These are phyloP conservation scores for Exophiala bonariae DNA, from an alignment of 2,329 filamentous ascomycete genomes.

Conservation along the genomic window DNA sequence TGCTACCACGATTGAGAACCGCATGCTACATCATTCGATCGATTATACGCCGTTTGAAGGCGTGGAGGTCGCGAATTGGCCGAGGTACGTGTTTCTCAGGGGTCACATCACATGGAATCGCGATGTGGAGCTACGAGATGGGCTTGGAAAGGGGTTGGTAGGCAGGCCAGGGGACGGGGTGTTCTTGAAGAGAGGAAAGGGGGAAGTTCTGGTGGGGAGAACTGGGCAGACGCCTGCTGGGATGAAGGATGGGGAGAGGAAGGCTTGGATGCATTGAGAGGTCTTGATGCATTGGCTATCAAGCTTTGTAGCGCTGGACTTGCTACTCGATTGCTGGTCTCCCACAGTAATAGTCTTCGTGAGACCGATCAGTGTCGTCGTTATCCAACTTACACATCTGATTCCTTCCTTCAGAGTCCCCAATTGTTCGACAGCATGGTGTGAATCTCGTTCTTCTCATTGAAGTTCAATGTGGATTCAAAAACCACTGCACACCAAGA, in stretches of 20 bases:
- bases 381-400: too few relatives aligned
- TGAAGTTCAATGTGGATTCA: too few relatives aligned
- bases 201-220: slow-evolving; percentile 26
- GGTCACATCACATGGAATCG: slow-evolving; percentile 35
- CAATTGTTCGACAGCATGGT: too few relatives aligned
- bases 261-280: slow-evolving; percentile 9
- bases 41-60: slow-evolving; percentile 41
- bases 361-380: too few relatives aligned
- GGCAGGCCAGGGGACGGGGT: slow-evolving; percentile 34
- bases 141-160: slow-evolving; percentile 29
- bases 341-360: too few relatives aligned
- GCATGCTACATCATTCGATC: slow-evolving; percentile 36
- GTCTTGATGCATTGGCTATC: too few relatives aligned
- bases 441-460: too few relatives aligned
- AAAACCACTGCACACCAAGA: too few relatives aligned
- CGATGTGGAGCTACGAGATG: slow-evolving; percentile 28
- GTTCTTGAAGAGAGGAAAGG: slow-evolving; percentile 39
- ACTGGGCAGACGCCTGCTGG: slow-evolving; percentile 11
- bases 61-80: slow-evolving; percentile 35
- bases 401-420: too few relatives aligned
- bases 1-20: slow-evolving; percentile 29
- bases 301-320: too few relatives aligned
- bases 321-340: too few relatives aligned
- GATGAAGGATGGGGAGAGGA: slow-evolving; percentile 20
- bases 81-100: slow-evolving; percentile 35